Base-by-base conservation (phyloP, 148 eudicot species). In the Vaccinium corymbosum region DNA sequence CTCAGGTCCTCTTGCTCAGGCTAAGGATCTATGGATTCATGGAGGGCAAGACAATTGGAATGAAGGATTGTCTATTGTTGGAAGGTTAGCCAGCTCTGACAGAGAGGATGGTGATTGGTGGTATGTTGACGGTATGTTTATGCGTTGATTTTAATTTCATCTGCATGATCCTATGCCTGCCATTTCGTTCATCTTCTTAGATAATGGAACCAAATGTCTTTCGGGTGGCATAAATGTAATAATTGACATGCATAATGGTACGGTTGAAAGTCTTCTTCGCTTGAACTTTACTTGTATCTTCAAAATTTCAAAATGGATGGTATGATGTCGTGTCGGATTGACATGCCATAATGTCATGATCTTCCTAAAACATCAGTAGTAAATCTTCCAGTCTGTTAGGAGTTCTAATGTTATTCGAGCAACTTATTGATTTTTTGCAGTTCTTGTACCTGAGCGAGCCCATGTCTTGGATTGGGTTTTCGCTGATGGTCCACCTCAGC, bases 391-490 rank as follows among this genome's bases (percentile, higher is more conserved):
- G 3, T n/a, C 13, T 53, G 78, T 72, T 50, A 51, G 32, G n/a
- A 72, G 22, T 53, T 72, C 52, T 42, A 42, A 72, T 73, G 76
- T 78, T 25, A 49, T 51, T 83, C 53, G 46, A 29, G 42, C 68
- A 83, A 52, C 68, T 66, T 64, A 8, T 85, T 83, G 49, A 80
- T 83, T 80, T 85, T 90, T 56, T 87, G 79, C 84, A 97, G 99
- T 97, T 88, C 86, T 84, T 88, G 91, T 97, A 80, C 99, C 99
- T 83, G 91, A 92, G 84, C 87, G 84, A 82, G 98, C 99, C 62
- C 66, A 89, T 82, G 89, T 92, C 50, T 88, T 97, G 98, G 97
- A 95, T 89, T 97, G 99, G 98, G 99, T 97, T 85, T 92, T 97
- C 83, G 95, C 99, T 86, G 91, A 97, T 87, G 98, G 99, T 80